These are phyloP conservation scores for Neurospora tetraspora DNA, from an alignment of 495 filamentous ascomycete genomes.

Conservation along the genomic window DNA sequence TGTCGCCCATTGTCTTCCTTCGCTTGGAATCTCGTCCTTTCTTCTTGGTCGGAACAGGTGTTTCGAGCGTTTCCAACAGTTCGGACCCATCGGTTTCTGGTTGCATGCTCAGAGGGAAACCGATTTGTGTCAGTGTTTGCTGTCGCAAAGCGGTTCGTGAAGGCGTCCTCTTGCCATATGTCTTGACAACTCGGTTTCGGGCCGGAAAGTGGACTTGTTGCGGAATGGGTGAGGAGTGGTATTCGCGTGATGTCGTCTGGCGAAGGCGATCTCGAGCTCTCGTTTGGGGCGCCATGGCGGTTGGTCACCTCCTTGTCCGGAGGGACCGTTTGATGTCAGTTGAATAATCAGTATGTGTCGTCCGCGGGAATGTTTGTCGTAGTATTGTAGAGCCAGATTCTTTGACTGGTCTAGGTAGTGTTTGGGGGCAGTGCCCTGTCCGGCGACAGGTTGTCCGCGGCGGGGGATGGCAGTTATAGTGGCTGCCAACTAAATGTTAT, in stretches of 20 bases:
- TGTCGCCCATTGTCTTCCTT: constrained; percentile 37
- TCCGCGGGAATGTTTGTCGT: no score
- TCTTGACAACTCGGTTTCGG: constrained; percentile 24
- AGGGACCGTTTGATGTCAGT: neutral
- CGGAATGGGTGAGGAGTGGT: constrained; percentile 27
- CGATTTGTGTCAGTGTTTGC: constrained; percentile 42
- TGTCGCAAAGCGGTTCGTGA: constrained; percentile 25
- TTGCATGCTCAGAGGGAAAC: constrained; percentile 15
- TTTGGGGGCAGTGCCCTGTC: neutral
- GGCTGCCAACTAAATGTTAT: neutral
- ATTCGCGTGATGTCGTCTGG: constrained; percentile 18
- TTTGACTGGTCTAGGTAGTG: neutral
- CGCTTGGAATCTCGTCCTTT: constrained; percentile 15
- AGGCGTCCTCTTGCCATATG: constrained; percentile 26
- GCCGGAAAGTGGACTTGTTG: constrained; percentile 31
- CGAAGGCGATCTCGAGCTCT: constrained; percentile 10
- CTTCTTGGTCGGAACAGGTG: constrained; percentile 9
- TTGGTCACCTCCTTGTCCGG: neutral
- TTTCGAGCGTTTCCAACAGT: constrained; percentile 9
- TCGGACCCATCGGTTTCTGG: constrained; percentile 4
- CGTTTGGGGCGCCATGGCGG: constrained; percentile 24
- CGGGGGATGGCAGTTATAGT: neutral
- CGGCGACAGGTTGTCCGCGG: neutral
- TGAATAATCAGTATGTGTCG: no score
- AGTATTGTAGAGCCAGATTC: neutral